Base-by-base conservation (phyloP, 352 stramenopile species). In the Globisporangium radiosum region DNA sequence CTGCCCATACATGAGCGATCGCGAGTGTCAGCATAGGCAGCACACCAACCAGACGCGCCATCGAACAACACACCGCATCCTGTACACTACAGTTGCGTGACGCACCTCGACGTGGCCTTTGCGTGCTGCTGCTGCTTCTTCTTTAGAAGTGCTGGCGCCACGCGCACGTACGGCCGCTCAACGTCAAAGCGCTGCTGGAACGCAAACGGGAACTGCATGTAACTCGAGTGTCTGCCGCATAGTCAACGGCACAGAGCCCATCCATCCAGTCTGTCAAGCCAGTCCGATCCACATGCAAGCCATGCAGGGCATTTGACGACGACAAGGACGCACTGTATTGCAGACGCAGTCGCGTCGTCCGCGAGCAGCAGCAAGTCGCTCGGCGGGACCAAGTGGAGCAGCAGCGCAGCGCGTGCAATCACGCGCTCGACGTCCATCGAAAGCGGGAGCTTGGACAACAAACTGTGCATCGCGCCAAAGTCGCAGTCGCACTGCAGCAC, bases 201-300 rank as follows among this genome's bases (percentile, higher is more conserved):
- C 11, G 39, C 47, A 39, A 56, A 64, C 39, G 59, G 59, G 36
- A 47, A 56, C 47, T 19, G 7, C 43, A 59, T 99, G 74, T 19
- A 71, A 62, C 63, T 99, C 96, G 63, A 99, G 82, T 55, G 97
- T 84, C 43, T 84, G 72, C 25, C 25, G 25, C 25, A 25, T 25
- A 25, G 25, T 25, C 25, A 2, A 25, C 25, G 25, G 25, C 25
- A 25, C 25, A 25, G 25, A 25, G 25, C 25, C 25, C 25, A 25
- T 25, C 25, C 25, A 25, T 25, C 25, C 25, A 25, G 25, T 25
- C 25, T 1, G 25, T 25, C 25, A 25, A 2, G 25, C 25, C 25
- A 25, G 25, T 25, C 25, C 25, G 25, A 25, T 25, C 25, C 25
- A 25, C 25, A 25, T 25, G 25, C 25, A 25, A 25, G 25, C 25